Evolutionary conservation across 2,329 filamentous ascomycete species (phyloP), one percentile per base, ranked within the genome.

Genomic region (Whalleya microplaca): DNA sequence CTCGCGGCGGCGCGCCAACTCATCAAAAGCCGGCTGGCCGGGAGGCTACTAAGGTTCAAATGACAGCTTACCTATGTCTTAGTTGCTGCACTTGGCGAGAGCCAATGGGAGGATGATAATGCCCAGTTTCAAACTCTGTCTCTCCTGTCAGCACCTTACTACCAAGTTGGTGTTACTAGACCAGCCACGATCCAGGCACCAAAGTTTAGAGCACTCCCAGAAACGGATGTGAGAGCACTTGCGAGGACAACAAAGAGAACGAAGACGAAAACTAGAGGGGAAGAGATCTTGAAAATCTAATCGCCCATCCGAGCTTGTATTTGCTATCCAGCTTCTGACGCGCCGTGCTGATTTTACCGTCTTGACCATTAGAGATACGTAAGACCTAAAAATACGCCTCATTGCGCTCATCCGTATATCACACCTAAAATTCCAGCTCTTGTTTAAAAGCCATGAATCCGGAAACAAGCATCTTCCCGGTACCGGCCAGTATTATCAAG

Each of bases 241-340:
- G 9, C 10, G 32, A 7, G 4, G 4, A 14, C 14, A 12, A 14
- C 3, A 3, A 37, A 37, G 3, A 37, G 14, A 37, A 16, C 8
- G 14, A 37, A 37, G 32, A 12, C 14, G 9, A 37, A 14, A 37
- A 8, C 3, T 37, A 37, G 7, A 37, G 14, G 32, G 21, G 21
- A 16, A 41, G 49, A 41, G 45, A 16, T 41, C 21, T 37, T 27
- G 40, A 47, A 41, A 46, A 14, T 45, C 19, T 32, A 23, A 43
- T 21, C 48, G 41, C 44, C 50, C 32, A 46, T 54, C 37, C 10
- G 32, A 43, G 51, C 48, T 59, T 62, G 43, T 56, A 61, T 51
- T 59, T 51, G 45, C 47, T 42, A 27, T 48, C 32, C 14, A 21
- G 12, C 32, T 46, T 47, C 37, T 48, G 7, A 49, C 20, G 21